These are phyloP conservation scores for Diaporthe amygdali DNA, from an alignment of 2,329 filamentous ascomycete species.

Conservation along the genomic window DNA sequence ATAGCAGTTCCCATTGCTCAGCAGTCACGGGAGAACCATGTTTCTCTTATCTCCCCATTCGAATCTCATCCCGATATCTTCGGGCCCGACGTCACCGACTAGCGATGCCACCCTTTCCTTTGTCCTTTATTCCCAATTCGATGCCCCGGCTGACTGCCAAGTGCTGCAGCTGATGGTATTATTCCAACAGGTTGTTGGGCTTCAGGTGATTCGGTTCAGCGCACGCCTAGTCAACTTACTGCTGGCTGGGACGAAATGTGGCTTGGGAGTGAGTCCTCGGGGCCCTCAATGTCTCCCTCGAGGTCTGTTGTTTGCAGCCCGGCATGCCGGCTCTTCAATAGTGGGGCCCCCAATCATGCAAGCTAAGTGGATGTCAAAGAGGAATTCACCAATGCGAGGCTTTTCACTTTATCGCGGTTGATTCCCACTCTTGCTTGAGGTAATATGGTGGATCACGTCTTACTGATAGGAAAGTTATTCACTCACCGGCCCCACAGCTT, in stretches of 20 bases:
- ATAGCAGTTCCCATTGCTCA: slow-evolving; percentile 17
- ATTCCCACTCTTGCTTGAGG: not conserved
- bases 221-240: not conserved
- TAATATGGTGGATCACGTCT: not conserved
- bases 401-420: not conserved
- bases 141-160: not conserved
- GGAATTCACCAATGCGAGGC: not conserved
- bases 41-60: slow-evolving; percentile 14
- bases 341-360: slow-evolving; percentile 6
- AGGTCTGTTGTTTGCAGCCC: not conserved
- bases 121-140: not conserved
- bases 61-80: not conserved
- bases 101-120: not conserved
- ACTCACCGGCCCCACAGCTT: not conserved
- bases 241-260: not conserved
- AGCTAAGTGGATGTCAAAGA: not conserved
- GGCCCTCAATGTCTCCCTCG: not conserved
- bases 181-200: not conserved
- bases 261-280: not conserved
- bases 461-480: not conserved
- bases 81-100: not conserved
- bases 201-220: not conserved
- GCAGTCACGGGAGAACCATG: not conserved
- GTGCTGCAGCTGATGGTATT: not conserved
- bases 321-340: not conserved